Percentiles rank a stretch among this genome's conserved stretches.
phyloP scores from a whole-genome alignment of 2,329 filamentous ascomycete species.

The Ophiostoma montium region DNA sequence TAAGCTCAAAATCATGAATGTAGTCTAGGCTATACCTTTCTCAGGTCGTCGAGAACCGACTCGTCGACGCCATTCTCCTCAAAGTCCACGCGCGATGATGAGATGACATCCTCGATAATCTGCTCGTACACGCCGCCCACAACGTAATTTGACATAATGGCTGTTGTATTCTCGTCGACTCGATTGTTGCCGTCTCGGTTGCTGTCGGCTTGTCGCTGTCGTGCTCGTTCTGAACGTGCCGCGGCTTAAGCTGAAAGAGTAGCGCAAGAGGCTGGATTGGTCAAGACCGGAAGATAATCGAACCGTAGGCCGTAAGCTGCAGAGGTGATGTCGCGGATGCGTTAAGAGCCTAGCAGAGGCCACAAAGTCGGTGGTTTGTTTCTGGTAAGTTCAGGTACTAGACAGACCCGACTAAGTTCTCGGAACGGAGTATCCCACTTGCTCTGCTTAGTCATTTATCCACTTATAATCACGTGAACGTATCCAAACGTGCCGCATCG shows the following conservation, averaged over 20 bases:
- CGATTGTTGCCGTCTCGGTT: too few relatives aligned
- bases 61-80: slow-evolving; percentile 92
- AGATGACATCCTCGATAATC: slow-evolving; percentile 75
- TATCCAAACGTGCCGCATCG: too few relatives aligned
- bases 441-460: slow-evolving; percentile 9
- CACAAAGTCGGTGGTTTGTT: slow-evolving; percentile 9
- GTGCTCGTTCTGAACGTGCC: too few relatives aligned
- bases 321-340: not conserved
- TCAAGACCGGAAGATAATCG: too few relatives aligned
- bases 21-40: slow-evolving; percentile 50
- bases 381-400: slow-evolving; percentile 7
- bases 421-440: not conserved
- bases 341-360: not conserved
- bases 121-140: slow-evolving; percentile 68
- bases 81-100: slow-evolving; percentile 85
- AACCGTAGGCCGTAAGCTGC: not conserved
- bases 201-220: too few relatives aligned
- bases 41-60: slow-evolving; percentile 72
- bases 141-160: slow-evolving; percentile 40
- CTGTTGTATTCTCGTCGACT: slow-evolving; percentile 14
- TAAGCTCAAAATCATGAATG: not conserved
- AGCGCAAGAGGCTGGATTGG: too few relatives aligned
- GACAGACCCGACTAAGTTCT: slow-evolving; percentile 9
- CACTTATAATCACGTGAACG: too few relatives aligned
- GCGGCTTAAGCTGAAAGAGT: too few relatives aligned